These are phyloP conservation scores for Phlegmacium glaucopus DNA, from an alignment of 768 basidiomycete species.

Conservation along the genomic window DNA sequence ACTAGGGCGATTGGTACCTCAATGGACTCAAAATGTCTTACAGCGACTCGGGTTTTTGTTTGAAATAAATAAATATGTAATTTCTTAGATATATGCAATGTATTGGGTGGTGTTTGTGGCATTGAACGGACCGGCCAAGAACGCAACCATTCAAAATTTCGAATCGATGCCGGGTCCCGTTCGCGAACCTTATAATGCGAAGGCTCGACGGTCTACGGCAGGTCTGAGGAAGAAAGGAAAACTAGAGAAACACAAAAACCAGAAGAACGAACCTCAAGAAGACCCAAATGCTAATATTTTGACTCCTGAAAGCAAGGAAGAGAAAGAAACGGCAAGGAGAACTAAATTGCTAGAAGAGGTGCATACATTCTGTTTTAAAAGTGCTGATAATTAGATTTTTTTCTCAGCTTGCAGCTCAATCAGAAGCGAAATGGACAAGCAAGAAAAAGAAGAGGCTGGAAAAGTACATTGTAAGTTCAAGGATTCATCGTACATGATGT, in stretches of 20 bases:
- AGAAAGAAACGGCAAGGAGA: slow-evolving; percentile 57
- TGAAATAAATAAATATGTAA: too few relatives aligned
- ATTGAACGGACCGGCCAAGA: too few relatives aligned
- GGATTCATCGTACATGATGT: background rate
- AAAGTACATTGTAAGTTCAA: slow-evolving; percentile 76
- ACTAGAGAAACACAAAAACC: slow-evolving; percentile 23
- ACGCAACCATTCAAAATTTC: background rate
- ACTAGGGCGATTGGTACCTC: too few relatives aligned
- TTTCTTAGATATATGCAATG: too few relatives aligned
- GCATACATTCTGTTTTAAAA: slow-evolving; percentile 2
- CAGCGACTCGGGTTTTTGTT: too few relatives aligned
- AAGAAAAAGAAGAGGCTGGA: slow-evolving; percentile 91
- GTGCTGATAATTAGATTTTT: slow-evolving; percentile 5
- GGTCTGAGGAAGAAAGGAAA: slow-evolving; percentile 66
- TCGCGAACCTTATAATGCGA: slow-evolving; percentile 53
- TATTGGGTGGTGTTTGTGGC: too few relatives aligned
- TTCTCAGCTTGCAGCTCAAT: slow-evolving; percentile 44
- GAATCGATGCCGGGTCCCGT: slow-evolving; percentile 10
- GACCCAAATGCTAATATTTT: slow-evolving; percentile 62
- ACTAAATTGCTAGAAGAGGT: slow-evolving; percentile 65
- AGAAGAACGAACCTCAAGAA: slow-evolving; percentile 12
- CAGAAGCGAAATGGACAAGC: slow-evolving; percentile 68
- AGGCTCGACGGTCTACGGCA: slow-evolving; percentile 60
- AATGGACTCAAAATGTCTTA: too few relatives aligned
- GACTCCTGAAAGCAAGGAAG: slow-evolving; percentile 53